Evolutionary conservation across 2,329 filamentous ascomycete genomes (phyloP).

Genomic region (Phoma sp.): DNA sequence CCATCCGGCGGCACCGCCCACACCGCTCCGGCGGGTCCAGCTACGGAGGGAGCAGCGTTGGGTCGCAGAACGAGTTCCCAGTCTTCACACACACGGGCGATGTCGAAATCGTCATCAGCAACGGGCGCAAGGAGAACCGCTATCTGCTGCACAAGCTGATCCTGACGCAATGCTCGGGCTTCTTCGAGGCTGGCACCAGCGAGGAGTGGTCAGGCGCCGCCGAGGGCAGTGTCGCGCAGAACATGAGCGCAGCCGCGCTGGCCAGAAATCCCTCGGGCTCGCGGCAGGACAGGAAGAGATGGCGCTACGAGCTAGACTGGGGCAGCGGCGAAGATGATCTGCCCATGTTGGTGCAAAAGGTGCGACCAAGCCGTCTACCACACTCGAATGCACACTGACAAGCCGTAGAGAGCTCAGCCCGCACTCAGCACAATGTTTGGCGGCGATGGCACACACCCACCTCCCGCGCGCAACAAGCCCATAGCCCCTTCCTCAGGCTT

Average conservation of each 20-base stretch:
- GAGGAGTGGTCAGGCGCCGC: conserved; percentile 72
- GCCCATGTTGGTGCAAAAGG: conserved; percentile 87
- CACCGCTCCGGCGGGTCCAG: conserved; percentile 84
- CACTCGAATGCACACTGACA: conserved; percentile 18
- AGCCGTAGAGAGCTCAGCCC: conserved; percentile 26
- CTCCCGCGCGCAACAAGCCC: conserved; percentile 67
- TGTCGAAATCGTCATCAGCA: conserved; percentile 82
- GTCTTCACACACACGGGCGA: conserved; percentile 89
- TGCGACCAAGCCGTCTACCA: conserved; percentile 41
- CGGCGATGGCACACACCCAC: conserved; percentile 49
- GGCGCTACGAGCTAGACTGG: conserved; percentile 88
- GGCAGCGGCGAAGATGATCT: conserved; percentile 73
- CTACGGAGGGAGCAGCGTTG: conserved; percentile 70
- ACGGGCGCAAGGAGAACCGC: conserved; percentile 74
- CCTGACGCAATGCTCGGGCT: conserved; percentile 86
- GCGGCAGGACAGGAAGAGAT: conserved; percentile 64
- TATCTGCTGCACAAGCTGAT: conserved; percentile 90
- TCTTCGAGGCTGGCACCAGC: conserved; percentile 87
- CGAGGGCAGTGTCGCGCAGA: conserved; percentile 31
- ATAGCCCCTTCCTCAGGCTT: conserved; percentile 71
- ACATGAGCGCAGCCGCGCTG: conserved; percentile 40
- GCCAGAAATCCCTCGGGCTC: conserved; percentile 50
- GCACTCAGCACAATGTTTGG: conserved; percentile 63
- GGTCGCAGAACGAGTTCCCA: conserved; percentile 88
- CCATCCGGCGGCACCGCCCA: conserved; percentile 53